These are phyloP conservation scores for Epichloe hybrida DNA, from an alignment of 2,329 filamentous ascomycete species.

Conservation along the genomic window DNA sequence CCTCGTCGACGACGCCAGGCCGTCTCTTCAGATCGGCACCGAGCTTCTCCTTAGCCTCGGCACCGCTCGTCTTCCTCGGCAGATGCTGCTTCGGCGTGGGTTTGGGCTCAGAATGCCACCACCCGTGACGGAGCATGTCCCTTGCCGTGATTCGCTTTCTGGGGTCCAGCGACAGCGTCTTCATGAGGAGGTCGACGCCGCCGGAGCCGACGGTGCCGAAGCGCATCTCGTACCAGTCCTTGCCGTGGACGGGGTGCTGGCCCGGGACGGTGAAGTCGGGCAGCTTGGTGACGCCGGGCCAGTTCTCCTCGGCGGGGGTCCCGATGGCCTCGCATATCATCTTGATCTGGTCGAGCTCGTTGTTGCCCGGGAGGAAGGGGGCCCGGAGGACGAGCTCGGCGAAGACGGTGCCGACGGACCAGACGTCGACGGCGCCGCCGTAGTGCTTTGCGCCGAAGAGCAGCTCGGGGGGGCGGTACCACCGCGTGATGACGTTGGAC, in stretches of 20 bases:
- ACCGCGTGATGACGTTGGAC: constrained; percentile 85
- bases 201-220: constrained; percentile 72
- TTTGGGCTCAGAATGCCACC: constrained; percentile 73
- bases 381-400: constrained; percentile 76
- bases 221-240: constrained; percentile 58
- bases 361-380: constrained; percentile 72
- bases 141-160: constrained; percentile 65
- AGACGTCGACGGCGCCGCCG: constrained; percentile 80
- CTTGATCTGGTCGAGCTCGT: constrained; percentile 73
- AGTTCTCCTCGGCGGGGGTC: constrained; percentile 85
- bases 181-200: constrained; percentile 79
- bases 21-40: constrained; percentile 70
- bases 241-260: constrained; percentile 46
- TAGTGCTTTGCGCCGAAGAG: constrained; percentile 86
- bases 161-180: constrained; percentile 78
- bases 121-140: constrained; percentile 67
- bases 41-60: constrained; percentile 61
- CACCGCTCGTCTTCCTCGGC: constrained; percentile 51
- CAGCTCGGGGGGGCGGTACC: constrained; percentile 86
- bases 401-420: constrained; percentile 87
- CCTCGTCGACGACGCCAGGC: constrained; percentile 53
- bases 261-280: constrained; percentile 66
- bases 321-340: constrained; percentile 78
- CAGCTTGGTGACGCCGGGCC: constrained; percentile 78
- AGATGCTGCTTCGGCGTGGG: constrained; percentile 73